These are phyloP conservation scores for Thuidium tamariscinum DNA, from an alignment of 225 moss, liverwort and hornwort species.

Conservation along the genomic window DNA sequence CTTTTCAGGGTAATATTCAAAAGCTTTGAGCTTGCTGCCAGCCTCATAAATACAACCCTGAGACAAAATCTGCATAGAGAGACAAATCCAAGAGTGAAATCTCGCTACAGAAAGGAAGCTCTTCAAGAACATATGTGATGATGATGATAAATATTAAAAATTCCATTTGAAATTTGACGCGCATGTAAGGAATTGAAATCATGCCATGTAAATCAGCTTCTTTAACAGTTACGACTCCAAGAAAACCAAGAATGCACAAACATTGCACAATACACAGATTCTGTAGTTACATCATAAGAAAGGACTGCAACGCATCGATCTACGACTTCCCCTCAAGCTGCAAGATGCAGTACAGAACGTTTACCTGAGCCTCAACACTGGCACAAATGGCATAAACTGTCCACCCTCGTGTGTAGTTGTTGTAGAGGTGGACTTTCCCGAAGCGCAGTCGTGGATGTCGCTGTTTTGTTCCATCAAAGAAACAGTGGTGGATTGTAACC, in stretches of 20 bases:
- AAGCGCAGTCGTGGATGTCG: slow-evolving; percentile 92
- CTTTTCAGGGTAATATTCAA: slow-evolving; percentile 90
- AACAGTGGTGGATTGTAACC: slow-evolving; percentile 92
- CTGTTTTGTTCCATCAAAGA: slow-evolving; percentile 85
- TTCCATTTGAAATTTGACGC: neutral
- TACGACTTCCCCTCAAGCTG: neutral
- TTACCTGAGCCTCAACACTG: slow-evolving; percentile 94
- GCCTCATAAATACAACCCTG: slow-evolving; percentile 92
- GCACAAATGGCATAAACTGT: slow-evolving; percentile 89
- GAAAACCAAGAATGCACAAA: neutral
- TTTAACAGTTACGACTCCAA: neutral
- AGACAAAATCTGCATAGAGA: slow-evolving; percentile 62
- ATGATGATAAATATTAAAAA: neutral
- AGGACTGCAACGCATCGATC: neutral
- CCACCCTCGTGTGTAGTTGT: slow-evolving; percentile 96
- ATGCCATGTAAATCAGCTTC: neutral
- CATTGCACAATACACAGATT: neutral
- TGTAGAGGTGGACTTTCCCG: slow-evolving; percentile 94
- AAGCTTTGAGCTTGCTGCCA: slow-evolving; percentile 62
- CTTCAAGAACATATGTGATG: neutral
- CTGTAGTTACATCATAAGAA: neutral
- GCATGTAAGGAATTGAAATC: neutral
- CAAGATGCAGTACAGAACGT: neutral
- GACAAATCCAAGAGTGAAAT: neutral
- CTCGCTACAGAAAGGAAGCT: neutral